Conservation (phyloP, 805 yeast genomes). For the Metschnikowia cubensis region DNA sequence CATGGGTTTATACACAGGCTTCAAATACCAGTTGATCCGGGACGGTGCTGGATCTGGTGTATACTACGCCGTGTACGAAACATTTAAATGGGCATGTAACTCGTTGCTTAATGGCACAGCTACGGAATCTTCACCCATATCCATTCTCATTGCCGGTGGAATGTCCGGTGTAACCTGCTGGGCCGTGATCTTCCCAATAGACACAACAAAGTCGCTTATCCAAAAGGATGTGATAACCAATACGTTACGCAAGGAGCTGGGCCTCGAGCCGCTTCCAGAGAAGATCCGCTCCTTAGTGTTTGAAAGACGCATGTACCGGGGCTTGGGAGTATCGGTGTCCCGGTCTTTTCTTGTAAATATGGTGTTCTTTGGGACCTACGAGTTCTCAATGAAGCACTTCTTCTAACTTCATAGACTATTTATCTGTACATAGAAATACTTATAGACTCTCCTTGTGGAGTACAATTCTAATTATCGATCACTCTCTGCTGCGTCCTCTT, state of each 20-base stretch:
- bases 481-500: constrained; percentile 8
- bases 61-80: constrained; percentile 73
- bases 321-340: constrained; percentile 68
- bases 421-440: neutral
- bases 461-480: neutral
- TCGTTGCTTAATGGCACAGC: constrained; percentile 17
- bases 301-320: constrained; percentile 58
- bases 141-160: constrained; percentile 63
- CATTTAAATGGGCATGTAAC: constrained; percentile 53
- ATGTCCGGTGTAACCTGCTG: constrained; percentile 72
- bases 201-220: constrained; percentile 69
- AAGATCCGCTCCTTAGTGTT: constrained; percentile 30
- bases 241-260: constrained; percentile 50
- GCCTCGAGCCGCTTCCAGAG: constrained; percentile 40
- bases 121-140: constrained; percentile 24
- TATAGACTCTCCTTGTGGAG: neutral
- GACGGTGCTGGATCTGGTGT: constrained; percentile 70
- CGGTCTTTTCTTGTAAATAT: constrained; percentile 71
- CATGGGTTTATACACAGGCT: constrained; percentile 69
- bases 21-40: constrained; percentile 58
- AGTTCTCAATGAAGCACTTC: constrained; percentile 57
- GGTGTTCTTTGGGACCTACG: constrained; percentile 72
- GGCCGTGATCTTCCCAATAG: constrained; percentile 69
- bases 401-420: constrained; percentile 11
- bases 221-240: constrained; percentile 73